Conservation (phyloP, 148 eudicot genomes). For the Gaultheria prostrata region DNA sequence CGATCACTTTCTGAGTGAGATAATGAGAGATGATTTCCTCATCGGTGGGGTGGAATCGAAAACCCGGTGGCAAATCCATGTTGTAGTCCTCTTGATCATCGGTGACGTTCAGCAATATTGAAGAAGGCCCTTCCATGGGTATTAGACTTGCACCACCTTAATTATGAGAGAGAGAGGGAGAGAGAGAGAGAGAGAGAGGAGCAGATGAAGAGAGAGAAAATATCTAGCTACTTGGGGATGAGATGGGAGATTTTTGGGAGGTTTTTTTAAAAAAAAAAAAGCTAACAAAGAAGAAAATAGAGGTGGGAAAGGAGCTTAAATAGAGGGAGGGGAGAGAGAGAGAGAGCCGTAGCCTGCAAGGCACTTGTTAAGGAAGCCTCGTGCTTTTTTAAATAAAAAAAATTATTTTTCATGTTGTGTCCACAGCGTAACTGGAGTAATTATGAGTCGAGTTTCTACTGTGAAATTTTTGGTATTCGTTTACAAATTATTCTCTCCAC, state of each 20-base stretch:
- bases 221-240: neutral
- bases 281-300: neutral
- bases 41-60: constrained; percentile 41
- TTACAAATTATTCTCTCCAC: too few relatives aligned
- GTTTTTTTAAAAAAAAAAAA: neutral
- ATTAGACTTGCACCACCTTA: neutral
- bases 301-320: neutral
- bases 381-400: neutral
- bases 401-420: too few relatives aligned
- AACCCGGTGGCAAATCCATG: constrained; percentile 40
- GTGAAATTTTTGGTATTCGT: too few relatives aligned
- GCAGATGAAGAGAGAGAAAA: neutral
- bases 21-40: constrained; percentile 38
- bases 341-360: constrained; percentile 24
- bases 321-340: neutral
- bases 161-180: neutral
- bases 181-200: neutral
- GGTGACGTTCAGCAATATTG: neutral
- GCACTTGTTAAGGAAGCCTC: constrained; percentile 20
- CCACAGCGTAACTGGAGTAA: too few relatives aligned
- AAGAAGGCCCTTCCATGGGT: constrained; percentile 22
- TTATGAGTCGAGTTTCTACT: too few relatives aligned
- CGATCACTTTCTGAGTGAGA: constrained; percentile 26
- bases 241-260: neutral
- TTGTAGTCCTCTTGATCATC: constrained; percentile 10